Evolutionary conservation across 2,329 filamentous ascomycete genomes (phyloP).

Genomic region (Paracoccidioides lutzii): DNA sequence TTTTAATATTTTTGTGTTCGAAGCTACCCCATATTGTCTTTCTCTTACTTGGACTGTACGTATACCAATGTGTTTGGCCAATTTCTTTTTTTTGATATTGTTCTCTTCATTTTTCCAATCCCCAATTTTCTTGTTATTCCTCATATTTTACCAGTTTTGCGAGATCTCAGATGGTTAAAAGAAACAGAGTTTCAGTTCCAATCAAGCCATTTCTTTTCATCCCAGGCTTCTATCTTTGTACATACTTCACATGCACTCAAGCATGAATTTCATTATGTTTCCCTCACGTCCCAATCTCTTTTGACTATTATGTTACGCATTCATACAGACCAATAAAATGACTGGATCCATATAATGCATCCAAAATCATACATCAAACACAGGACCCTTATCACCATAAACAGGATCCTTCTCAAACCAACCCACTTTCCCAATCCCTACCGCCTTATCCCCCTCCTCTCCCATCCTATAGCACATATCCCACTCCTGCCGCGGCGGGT

Average conservation of each 20-base stretch:
- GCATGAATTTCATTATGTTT: neutral
- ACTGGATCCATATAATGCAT: constrained; percentile 18
- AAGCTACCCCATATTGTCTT: neutral
- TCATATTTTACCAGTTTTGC: neutral
- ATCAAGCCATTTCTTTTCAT: neutral
- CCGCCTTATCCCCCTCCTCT: constrained; percentile 39
- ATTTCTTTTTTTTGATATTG: neutral
- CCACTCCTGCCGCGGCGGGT: constrained; percentile 46
- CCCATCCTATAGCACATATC: constrained; percentile 58
- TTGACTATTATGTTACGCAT: neutral
- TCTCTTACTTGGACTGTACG: neutral
- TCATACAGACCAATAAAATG: neutral
- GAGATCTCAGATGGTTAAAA: constrained; percentile 1
- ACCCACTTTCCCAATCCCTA: constrained; percentile 35
- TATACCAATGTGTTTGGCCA: neutral
- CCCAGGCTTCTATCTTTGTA: neutral
- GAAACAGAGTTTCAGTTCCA: neutral
- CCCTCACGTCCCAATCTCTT: neutral
- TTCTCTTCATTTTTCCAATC: neutral
- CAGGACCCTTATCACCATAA: constrained; percentile 44
- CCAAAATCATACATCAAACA: constrained; percentile 16
- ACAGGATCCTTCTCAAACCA: constrained; percentile 52
- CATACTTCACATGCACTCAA: neutral
- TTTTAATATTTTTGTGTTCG: neutral
- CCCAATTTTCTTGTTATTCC: neutral